Evolutionary conservation across 805 yeast species (phyloP).

Genomic region (Candida montana): DNA sequence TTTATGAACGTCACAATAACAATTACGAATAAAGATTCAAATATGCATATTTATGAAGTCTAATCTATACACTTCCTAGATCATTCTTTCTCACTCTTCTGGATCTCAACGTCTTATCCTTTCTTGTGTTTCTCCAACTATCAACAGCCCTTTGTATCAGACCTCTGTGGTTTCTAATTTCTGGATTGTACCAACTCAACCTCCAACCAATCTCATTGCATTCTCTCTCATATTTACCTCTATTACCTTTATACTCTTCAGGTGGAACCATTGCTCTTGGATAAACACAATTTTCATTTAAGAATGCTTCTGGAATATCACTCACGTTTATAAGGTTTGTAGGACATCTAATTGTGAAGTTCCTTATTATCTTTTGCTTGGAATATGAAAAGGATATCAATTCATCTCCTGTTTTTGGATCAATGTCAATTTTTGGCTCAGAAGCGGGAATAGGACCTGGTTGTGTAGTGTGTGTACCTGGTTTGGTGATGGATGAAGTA

Average conservation of each 20-base stretch:
- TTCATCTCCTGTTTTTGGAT: slow-evolving; percentile 26
- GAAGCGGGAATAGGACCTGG: slow-evolving; percentile 33
- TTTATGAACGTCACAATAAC: no score
- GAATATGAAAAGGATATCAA: slow-evolving; percentile 28
- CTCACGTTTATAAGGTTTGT: slow-evolving; percentile 5
- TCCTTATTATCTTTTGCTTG: slow-evolving; percentile 25
- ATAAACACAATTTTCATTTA: slow-evolving; percentile 39
- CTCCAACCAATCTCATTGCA: slow-evolving; percentile 48
- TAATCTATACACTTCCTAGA: neutral
- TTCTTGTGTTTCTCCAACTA: slow-evolving; percentile 44
- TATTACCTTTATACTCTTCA: slow-evolving; percentile 38
- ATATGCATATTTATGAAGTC: no score
- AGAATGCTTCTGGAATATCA: slow-evolving; percentile 28
- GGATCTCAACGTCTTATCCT: slow-evolving; percentile 32
- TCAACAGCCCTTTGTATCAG: slow-evolving; percentile 48
- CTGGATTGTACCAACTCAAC: slow-evolving; percentile 37
- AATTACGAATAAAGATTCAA: no score
- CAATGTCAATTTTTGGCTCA: slow-evolving; percentile 20
- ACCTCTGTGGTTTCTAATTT: slow-evolving; percentile 39
- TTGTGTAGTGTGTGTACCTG: slow-evolving; percentile 21
- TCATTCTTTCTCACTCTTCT: slow-evolving; percentile 35
- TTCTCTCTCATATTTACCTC: slow-evolving; percentile 40
- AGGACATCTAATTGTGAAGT: slow-evolving; percentile 23
- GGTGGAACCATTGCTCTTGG: slow-evolving; percentile 42
- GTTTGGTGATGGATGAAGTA: neutral